phyloP scores from a whole-genome alignment of 2,329 filamentous ascomycete species.

The Alternaria brassicicola region DNA sequence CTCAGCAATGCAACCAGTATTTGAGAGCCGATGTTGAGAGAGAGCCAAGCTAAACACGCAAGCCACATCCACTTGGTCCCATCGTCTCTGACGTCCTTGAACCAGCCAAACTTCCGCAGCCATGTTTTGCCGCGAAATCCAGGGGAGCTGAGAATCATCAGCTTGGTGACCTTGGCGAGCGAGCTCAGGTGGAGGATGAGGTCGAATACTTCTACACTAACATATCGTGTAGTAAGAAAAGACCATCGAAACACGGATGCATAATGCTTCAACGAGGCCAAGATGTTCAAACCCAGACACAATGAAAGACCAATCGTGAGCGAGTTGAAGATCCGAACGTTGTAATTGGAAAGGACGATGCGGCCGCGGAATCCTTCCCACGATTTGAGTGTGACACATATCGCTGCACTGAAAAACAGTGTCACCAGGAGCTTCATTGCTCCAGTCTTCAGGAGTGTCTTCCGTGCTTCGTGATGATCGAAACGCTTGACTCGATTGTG shows the following conservation, averaged over 20 bases:
- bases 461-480: slow-evolving; percentile 41
- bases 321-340: slow-evolving; percentile 43
- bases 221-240: slow-evolving; percentile 39
- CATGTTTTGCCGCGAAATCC: slow-evolving; percentile 34
- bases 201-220: slow-evolving; percentile 44
- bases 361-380: slow-evolving; percentile 39
- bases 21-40: slow-evolving; percentile 43
- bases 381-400: slow-evolving; percentile 35
- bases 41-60: slow-evolving; percentile 40
- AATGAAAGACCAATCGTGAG: slow-evolving; percentile 44
- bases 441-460: slow-evolving; percentile 36
- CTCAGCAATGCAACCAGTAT: slow-evolving; percentile 42
- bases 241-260: slow-evolving; percentile 44
- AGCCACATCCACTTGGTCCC: slow-evolving; percentile 44
- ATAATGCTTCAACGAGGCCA: slow-evolving; percentile 43
- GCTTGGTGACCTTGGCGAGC: slow-evolving; percentile 41
- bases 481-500: slow-evolving; percentile 34
- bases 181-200: slow-evolving; percentile 41
- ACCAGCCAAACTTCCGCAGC: slow-evolving; percentile 34
- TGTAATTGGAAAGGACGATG: slow-evolving; percentile 33
- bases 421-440: slow-evolving; percentile 36
- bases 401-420: slow-evolving; percentile 37
- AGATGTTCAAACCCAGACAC: slow-evolving; percentile 43
- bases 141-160: slow-evolving; percentile 44
- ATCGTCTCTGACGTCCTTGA: slow-evolving; percentile 40